Evolutionary conservation across 139 green algal genomes (phyloP), one percentile per base, ranked within the genome.

Genomic region (Astrephomene gubernaculifera): DNA sequence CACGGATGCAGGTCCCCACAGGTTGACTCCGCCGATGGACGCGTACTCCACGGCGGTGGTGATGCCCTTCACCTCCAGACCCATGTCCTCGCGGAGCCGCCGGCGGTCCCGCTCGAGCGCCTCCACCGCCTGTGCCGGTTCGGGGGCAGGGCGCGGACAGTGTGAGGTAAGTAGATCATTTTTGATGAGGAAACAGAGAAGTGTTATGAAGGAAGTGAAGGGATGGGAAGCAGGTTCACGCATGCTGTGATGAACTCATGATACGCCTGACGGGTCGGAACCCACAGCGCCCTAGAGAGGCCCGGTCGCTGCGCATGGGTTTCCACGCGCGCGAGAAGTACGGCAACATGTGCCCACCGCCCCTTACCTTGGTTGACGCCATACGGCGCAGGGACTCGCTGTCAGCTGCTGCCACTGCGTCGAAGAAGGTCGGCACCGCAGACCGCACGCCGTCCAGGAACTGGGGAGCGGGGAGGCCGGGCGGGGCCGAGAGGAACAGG

Each of bases 1-100:
- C 12, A 86, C 25, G 19, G 53, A 69, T 1, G 22, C 68, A 1
- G 68, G n/a, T 21, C 69, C 70, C 81, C 81, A 87, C 41, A 87
- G n/a, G 57, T 71, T 87, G 54, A 71, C 57, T 54, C 54, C 57
- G 0, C 33, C 81, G 4, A 87, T 17, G 27, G 31, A 8, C 27
- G 57, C 43, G 22, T 75, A 22, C 21, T 61, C 21, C 8, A 87
- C 54, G 21, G 14, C 52, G 1, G 64, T 39, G n/a, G 27, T 24
- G 4, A 53, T 31, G 24, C 8, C 10, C 24, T 9, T 38, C 44
- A 85, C 35, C 79, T 41, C 36, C 64, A 85, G 33, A 0, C 44
- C 36, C 19, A n/a, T 22, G 61, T 74, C 78, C 21, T 57, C n/a
- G 19, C 24, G 41, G 31, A 84, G 78, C 41, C 43, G 74, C 45